These are phyloP conservation scores for Durotheca rogersii DNA, from an alignment of 495 filamentous ascomycete genomes.

Conservation along the genomic window DNA sequence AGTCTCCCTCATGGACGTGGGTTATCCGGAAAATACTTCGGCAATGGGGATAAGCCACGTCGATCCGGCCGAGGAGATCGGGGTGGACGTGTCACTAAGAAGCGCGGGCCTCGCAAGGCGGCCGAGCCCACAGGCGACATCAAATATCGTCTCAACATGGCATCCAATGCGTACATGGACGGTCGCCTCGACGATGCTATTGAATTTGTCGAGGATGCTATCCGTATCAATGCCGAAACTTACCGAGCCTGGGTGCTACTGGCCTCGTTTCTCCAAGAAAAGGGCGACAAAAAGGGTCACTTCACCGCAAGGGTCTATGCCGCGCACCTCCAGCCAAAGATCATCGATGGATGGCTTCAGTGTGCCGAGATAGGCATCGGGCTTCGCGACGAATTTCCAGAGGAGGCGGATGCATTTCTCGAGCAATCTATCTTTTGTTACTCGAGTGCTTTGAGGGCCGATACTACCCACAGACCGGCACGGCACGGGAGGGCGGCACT, in stretches of 20 bases:
- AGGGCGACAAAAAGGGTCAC: conserved; percentile 66
- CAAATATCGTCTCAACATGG: conserved; percentile 67
- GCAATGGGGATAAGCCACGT: conserved; percentile 5
- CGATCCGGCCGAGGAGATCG: conserved; percentile 16
- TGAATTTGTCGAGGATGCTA: conserved; percentile 62
- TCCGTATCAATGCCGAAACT: conserved; percentile 81
- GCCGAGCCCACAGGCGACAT: conserved; percentile 73
- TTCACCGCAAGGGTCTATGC: conserved; percentile 68
- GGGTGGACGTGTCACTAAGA: conserved; percentile 13
- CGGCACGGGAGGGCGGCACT: conserved; percentile 62
- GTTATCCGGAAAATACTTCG: conserved; percentile 15
- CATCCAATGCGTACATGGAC: conserved; percentile 68
- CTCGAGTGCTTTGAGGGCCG: conserved; percentile 63
- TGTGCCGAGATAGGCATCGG: conserved; percentile 64
- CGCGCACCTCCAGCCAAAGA: conserved; percentile 68
- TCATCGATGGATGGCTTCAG: conserved; percentile 66
- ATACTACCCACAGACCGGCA: conserved; percentile 57
- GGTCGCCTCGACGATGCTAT: conserved; percentile 64
- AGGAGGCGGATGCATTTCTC: conserved; percentile 49
- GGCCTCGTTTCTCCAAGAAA: conserved; percentile 68
- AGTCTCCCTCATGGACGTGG: conserved; percentile 12
- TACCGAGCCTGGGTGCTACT: conserved; percentile 74
- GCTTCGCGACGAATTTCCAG: conserved; percentile 54
- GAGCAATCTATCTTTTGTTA: conserved; percentile 67
- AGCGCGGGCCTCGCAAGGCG: conserved; percentile 67